Evolutionary conservation across 768 basidiomycete genomes (phyloP), one percentile per base, ranked within the genome.

Genomic region (Thelephora ganbajun): DNA sequence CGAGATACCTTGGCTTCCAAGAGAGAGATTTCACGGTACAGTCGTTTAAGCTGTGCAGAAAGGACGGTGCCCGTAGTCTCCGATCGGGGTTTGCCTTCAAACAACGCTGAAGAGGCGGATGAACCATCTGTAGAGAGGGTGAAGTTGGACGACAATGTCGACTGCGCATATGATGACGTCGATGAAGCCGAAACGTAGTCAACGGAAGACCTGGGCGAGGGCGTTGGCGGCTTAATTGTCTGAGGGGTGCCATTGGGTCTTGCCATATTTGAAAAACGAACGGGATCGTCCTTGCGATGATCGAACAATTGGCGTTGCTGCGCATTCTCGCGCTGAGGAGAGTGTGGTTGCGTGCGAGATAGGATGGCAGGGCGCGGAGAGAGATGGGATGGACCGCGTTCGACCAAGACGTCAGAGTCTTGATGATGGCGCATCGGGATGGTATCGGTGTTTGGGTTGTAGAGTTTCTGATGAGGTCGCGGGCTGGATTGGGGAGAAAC

Each of bases 241-340:
- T 39, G 50, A 33, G 57, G 47, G 20, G 42, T 42, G 16, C 48
- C 51, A 18, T 48, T 58, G 7, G 80, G 72, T 36, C 79, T 74
- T 3, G 76, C 66, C 33, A 78, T 71, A 33, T 80, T 74, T 35
- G 77, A 68, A 63, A 98, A 98, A 11, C 83, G 76, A 30, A 91
- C 76, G 0, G 96, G 90, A 61, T 98, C 89, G 61, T 98, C 87
- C 57, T 88, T 80, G 35, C 86, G 73, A 50, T 86, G 88, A 59
- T 98, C 91, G 49, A 91, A 93, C 0, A 96, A 75, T 51, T 83
- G 84, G 7, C 69, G 66, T 41, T 63, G 61, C 23, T 60, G 54
- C 42, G 63, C 26, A 47, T 50, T 46, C 48, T 36, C 79, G 66
- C 60, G 59, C 37, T 52, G 47, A 6, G 63, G 51, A 7, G 69